Conservation (phyloP, 345 rosid species). For the Barbarea vulgaris region DNA sequence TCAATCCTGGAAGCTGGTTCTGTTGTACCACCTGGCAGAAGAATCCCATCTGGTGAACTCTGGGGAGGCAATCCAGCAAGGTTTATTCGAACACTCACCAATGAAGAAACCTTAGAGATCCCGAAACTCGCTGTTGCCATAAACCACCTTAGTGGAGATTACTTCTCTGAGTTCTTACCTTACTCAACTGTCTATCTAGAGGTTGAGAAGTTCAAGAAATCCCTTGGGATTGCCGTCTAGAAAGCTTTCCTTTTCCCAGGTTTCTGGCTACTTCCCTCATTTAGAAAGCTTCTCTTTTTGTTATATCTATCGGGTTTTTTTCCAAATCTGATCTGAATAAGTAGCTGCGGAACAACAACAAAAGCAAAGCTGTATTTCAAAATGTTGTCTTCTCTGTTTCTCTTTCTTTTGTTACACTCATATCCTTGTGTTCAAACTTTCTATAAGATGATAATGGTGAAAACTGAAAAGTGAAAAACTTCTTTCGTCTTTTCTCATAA, state of each 20-base stretch:
- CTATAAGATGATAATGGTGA: slow-evolving; percentile 34
- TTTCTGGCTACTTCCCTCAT: slow-evolving; percentile 31
- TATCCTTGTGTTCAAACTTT: slow-evolving; percentile 16
- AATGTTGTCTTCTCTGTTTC: slow-evolving; percentile 29
- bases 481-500: neutral
- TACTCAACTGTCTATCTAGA: slow-evolving; percentile 89
- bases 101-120: slow-evolving; percentile 92
- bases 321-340: slow-evolving; percentile 22
- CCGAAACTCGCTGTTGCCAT: slow-evolving; percentile 97
- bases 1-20: slow-evolving; percentile 97
- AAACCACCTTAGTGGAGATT: slow-evolving; percentile 70
- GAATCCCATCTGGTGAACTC: slow-evolving; percentile 94
- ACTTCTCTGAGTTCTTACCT: slow-evolving; percentile 89
- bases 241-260: slow-evolving; percentile 30
- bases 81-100: slow-evolving; percentile 79
- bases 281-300: neutral
- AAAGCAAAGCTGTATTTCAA: slow-evolving; percentile 27
- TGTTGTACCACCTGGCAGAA: slow-evolving; percentile 92
- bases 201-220: slow-evolving; percentile 90
- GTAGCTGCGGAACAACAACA: slow-evolving; percentile 39
- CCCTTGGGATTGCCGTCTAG: slow-evolving; percentile 56
- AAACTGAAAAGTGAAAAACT: neutral
- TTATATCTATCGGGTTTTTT: neutral
- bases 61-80: slow-evolving; percentile 99
- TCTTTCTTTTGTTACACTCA: slow-evolving; percentile 9